Conservation (phyloP, 257 asterid genomes). For the Solanum raphanifolium region DNA sequence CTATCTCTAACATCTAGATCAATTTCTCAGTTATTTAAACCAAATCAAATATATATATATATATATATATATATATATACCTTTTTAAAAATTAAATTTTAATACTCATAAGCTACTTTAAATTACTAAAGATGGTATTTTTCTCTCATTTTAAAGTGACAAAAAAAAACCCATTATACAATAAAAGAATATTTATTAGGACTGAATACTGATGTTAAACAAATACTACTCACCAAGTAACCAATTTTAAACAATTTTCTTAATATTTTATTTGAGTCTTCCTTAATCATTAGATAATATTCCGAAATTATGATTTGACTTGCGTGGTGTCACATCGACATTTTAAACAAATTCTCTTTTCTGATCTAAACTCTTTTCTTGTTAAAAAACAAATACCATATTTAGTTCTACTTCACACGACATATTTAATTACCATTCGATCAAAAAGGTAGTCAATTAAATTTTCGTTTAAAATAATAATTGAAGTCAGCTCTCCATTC, state of each 20-base stretch:
- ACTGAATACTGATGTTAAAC: not conserved
- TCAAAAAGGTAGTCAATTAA: not conserved
- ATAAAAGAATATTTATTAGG: not conserved
- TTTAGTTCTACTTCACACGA: not conserved
- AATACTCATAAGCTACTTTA: not conserved
- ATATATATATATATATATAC: too few relatives aligned
- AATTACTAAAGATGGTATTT: not conserved
- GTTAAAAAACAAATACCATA: not conserved
- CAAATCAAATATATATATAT: not conserved
- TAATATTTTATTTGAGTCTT: not conserved
- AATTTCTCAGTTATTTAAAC: not conserved
- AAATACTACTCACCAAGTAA: not conserved
- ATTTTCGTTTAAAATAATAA: not conserved
- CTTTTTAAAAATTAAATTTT: not conserved
- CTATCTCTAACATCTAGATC: not conserved
- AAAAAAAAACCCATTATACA: not conserved
- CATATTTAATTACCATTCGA: not conserved
- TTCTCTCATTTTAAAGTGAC: not conserved
- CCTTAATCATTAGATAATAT: not conserved
- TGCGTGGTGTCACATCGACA: not conserved
- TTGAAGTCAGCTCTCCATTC: not conserved
- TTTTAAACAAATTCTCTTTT: not conserved
- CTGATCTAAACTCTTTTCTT: not conserved
- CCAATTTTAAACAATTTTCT: not conserved
- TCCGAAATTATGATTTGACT: not conserved